Evolutionary conservation across 164 flowering plant species (phyloP), one percentile per base, ranked within the genome.

Genomic region (Macadamia tetraphylla): DNA sequence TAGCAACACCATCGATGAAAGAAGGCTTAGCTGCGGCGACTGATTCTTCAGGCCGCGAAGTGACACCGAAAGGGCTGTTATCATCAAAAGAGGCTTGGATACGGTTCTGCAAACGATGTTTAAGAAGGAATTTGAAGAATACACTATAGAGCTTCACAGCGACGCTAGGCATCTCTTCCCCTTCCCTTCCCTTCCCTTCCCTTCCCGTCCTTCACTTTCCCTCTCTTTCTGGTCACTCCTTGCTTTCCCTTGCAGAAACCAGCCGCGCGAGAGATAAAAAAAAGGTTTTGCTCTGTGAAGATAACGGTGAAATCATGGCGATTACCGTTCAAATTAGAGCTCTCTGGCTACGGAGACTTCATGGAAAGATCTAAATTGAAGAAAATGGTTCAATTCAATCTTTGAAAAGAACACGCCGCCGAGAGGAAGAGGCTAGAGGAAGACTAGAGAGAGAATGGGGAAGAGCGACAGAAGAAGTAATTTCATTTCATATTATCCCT

Each of bases 81-180:
- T 80, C 87, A 31, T 77, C 85, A 29, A 58, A 43, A 0, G 70
- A 64, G 32, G 71, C 31, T 53, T 86, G 91, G 68, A 82, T 77
- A 70, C 87, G 89, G 70, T 72, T 84, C 83, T 88, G 96, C 67
- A 94, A 78, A 9, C 94, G 83, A 71, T 88, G 97, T 76, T 88
- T 94, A 43, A 92, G 76, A 35, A 90, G 78, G 67, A 94, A 84
- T 76, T 92, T 94, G 90, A 86, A 89, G 81, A 89, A 81, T 0
- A 91, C 89, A 82, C 98, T 89, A 83, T 91, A 91, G 10, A 94
- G 75, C 76, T 90, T 91, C 71, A 91, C 94, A 56, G 88, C 88
- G 17, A 94, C 86, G 79, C 84, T 88, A 64, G 96, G 96, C 98
- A 94, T 94, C 62, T 31, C 68, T 42, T 58, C 57, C 18, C 60